Evolutionary conservation across 768 basidiomycete genomes (phyloP).

Genomic region (Podaxis rugospora): DNA sequence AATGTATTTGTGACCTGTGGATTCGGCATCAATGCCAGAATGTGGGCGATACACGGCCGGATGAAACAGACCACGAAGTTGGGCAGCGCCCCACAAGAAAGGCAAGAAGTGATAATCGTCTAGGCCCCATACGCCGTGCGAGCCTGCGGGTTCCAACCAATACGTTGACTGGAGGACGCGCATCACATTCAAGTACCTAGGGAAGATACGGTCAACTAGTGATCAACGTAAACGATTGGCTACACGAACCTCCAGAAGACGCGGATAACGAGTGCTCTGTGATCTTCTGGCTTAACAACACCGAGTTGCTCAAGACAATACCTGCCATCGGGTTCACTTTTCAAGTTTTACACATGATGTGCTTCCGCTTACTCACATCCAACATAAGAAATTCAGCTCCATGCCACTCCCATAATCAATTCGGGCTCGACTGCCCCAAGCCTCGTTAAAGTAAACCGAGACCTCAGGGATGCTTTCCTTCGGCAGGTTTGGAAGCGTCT

Average conservation of each 20-base stretch:
- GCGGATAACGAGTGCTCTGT: slow-evolving; percentile 68
- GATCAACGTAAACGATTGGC: background rate
- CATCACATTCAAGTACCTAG: slow-evolving; percentile 79
- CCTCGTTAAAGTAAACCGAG: slow-evolving; percentile 74
- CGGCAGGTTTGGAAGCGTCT: slow-evolving; percentile 51
- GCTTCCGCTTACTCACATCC: slow-evolving; percentile 63
- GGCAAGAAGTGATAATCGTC: slow-evolving; percentile 97
- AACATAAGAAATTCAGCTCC: slow-evolving; percentile 97
- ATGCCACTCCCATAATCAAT: slow-evolving; percentile 99
- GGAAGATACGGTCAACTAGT: slow-evolving; percentile 15
- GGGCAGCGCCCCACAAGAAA: slow-evolving; percentile 83
- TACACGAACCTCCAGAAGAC: slow-evolving; percentile 81
- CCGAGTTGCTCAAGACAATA: slow-evolving; percentile 75
- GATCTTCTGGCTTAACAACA: slow-evolving; percentile 59
- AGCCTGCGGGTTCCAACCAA: slow-evolving; percentile 98
- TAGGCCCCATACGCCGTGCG: slow-evolving; percentile 96
- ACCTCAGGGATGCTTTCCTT: slow-evolving; percentile 61
- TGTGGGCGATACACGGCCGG: background rate
- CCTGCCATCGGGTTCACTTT: slow-evolving; percentile 34
- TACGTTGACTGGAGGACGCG: slow-evolving; percentile 87
- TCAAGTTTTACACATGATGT: background rate
- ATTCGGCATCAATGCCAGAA: background rate
- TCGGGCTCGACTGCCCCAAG: slow-evolving; percentile 88
- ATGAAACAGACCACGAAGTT: slow-evolving; percentile 49
- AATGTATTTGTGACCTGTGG: slow-evolving; percentile 80